A percentile compares a stretch with the other conserved stretches of the same genome.
Evolutionary conservation across 306 rosid genomes (phyloP).

Genomic region (Prunus salicina): DNA sequence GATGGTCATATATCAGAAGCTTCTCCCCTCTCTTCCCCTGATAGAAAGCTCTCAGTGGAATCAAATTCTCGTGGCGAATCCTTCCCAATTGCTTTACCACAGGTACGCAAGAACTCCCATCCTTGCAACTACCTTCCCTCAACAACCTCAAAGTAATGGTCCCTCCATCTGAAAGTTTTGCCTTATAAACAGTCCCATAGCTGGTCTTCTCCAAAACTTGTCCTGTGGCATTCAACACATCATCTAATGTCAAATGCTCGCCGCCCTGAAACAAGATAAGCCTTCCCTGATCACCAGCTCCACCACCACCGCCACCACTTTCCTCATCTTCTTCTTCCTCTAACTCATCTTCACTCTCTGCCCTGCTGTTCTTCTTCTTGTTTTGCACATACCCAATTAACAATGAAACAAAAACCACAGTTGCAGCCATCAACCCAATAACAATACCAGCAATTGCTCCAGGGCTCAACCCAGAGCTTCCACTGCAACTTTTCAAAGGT

Average conservation of each 20-base stretch:
- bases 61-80: constrained; percentile 89
- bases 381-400: constrained; percentile 82
- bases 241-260: constrained; percentile 89
- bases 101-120: constrained; percentile 64
- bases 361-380: constrained; percentile 69
- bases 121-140: constrained; percentile 95
- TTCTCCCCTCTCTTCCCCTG: constrained; percentile 97
- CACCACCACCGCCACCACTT: constrained; percentile 25
- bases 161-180: constrained; percentile 92
- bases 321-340: constrained; percentile 78
- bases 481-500: constrained; percentile 70
- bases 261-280: constrained; percentile 88
- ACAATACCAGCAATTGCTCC: constrained; percentile 97
- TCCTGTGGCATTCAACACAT: constrained; percentile 94
- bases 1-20: constrained; percentile 85
- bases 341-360: constrained; percentile 79
- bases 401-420: constrained; percentile 84
- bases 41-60: constrained; percentile 94
- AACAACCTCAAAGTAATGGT: constrained; percentile 82
- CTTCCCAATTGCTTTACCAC: constrained; percentile 82
- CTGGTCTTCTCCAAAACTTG: constrained; percentile 96
- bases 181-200: constrained; percentile 95
- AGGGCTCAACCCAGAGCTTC: constrained; percentile 61
- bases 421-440: constrained; percentile 83
- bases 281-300: constrained; percentile 72